Percentiles rank a stretch among this genome's conserved stretches.
Conservation (phyloP, 345 rosid genomes). For the Rhodomyrtus tomentosa region DNA sequence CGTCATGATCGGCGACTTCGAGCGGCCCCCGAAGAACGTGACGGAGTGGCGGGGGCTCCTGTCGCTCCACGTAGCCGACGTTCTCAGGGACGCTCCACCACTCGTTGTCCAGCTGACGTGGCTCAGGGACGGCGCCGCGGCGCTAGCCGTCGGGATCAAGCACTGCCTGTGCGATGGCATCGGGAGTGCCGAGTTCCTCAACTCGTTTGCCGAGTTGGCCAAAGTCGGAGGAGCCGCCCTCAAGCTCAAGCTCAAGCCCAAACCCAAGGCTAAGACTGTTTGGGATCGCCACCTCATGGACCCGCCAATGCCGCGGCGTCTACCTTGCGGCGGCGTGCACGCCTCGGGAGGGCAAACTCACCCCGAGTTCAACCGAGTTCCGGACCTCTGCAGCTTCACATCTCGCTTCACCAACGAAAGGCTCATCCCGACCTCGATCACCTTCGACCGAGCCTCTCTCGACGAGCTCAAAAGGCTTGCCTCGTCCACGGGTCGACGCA, state of each 20-base stretch:
- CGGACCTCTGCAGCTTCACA: conserved; percentile 51
- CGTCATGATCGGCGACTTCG: conserved; percentile 25
- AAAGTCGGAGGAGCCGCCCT: not conserved
- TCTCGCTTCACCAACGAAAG: conserved; percentile 47
- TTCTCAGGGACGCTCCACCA: conserved; percentile 61
- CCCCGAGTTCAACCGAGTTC: conserved; percentile 46
- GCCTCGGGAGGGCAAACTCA: not conserved
- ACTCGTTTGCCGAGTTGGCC: conserved; percentile 38
- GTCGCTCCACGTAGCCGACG: conserved; percentile 51
- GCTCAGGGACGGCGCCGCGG: conserved; percentile 64
- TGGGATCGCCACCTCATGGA: conserved; percentile 80
- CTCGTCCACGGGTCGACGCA: conserved; percentile 9
- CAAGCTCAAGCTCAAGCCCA: conserved; percentile 9
- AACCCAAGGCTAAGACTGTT: conserved; percentile 9
- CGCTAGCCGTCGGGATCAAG: conserved; percentile 56
- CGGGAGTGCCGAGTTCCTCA: conserved; percentile 65
- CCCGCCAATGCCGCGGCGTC: conserved; percentile 1
- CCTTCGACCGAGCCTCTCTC: conserved; percentile 27
- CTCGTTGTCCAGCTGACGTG: conserved; percentile 81
- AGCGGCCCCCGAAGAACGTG: conserved; percentile 44
- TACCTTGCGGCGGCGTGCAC: not conserved
- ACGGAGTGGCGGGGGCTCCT: conserved; percentile 63
- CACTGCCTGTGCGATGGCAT: conserved; percentile 72
- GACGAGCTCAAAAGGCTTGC: conserved; percentile 46
- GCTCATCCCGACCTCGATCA: conserved; percentile 49